Evolutionary conservation across 176 grass and related monocot species (phyloP).

Genomic region (Oropetium thomaeum): DNA sequence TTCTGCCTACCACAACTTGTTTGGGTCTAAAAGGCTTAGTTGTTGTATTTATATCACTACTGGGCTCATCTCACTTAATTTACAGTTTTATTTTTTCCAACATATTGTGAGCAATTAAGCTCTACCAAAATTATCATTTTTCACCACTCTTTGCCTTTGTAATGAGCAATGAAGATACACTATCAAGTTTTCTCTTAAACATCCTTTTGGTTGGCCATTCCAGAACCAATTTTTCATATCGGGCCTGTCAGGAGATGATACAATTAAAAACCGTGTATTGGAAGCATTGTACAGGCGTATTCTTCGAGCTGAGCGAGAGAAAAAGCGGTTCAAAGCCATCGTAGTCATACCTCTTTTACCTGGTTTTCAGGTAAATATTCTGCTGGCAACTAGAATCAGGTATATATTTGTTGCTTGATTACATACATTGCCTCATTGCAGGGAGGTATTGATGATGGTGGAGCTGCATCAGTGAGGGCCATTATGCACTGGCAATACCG

Average conservation of each 20-base stretch:
- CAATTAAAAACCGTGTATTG: slow-evolving; percentile 90
- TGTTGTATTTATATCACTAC: too few relatives aligned
- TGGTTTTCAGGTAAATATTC: slow-evolving; percentile 79
- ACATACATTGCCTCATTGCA: slow-evolving; percentile 36
- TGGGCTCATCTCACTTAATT: slow-evolving; percentile 4
- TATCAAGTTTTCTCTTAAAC: slow-evolving; percentile 18
- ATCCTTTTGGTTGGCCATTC: slow-evolving; percentile 24
- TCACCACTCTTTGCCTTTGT: background rate
- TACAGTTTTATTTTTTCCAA: background rate
- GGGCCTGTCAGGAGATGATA: slow-evolving; percentile 88
- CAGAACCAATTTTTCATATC: slow-evolving; percentile 99
- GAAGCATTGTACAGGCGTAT: slow-evolving; percentile 87
- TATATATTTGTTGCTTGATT: slow-evolving; percentile 9
- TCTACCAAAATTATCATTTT: background rate
- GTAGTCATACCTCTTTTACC: slow-evolving; percentile 92
- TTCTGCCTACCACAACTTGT: too few relatives aligned
- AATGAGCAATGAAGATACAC: background rate
- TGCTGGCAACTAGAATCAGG: background rate
- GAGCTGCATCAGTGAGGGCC: slow-evolving; percentile 96
- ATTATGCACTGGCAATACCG: slow-evolving; percentile 99
- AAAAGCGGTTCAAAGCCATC: slow-evolving; percentile 73
- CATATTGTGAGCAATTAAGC: slow-evolving; percentile 17
- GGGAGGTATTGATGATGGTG: slow-evolving; percentile 97
- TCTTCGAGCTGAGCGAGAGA: slow-evolving; percentile 83
- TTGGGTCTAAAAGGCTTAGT: too few relatives aligned